A percentile compares a stretch with the other conserved stretches of the same genome.
These are phyloP conservation scores for Lathyrus oleraceus DNA, from an alignment of 306 rosid genomes.

Conservation along the genomic window DNA sequence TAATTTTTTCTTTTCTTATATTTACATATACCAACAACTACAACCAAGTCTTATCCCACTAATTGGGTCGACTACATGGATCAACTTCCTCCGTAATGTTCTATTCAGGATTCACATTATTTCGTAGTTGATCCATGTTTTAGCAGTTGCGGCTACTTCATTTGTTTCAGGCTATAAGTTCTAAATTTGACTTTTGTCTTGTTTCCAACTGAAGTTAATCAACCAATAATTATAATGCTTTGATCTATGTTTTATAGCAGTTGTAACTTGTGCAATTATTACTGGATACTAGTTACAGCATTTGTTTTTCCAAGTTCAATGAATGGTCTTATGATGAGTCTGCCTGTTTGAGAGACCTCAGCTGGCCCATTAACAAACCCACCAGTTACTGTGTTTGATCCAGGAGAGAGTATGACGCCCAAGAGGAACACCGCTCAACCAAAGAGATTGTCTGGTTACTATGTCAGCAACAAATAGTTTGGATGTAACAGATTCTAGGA, in stretches of 20 bases:
- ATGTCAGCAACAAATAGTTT: not conserved
- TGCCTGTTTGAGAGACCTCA: too few relatives aligned
- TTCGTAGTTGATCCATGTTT: too few relatives aligned
- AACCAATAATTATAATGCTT: conserved; percentile 71
- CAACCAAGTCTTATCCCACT: too few relatives aligned
- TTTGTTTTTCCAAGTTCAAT: not conserved
- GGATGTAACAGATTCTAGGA: not conserved
- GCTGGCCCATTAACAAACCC: not conserved
- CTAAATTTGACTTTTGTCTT: conserved; percentile 26
- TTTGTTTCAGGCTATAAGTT: conserved; percentile 34
- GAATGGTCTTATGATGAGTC: not conserved
- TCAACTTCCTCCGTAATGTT: too few relatives aligned
- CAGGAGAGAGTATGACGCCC: not conserved
- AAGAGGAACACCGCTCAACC: not conserved
- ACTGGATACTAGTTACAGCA: not conserved
- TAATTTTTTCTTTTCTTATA: conserved; percentile 30
- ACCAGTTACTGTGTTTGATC: not conserved
- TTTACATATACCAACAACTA: conserved; percentile 5
- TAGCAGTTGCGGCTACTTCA: conserved; percentile 23
- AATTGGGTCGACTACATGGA: too few relatives aligned
- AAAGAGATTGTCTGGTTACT: not conserved
- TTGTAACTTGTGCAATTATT: conserved; percentile 2
- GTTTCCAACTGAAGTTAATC: conserved; percentile 87
- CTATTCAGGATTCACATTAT: too few relatives aligned
- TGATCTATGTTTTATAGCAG: conserved; percentile 1